Percentiles rank a stretch among this genome's conserved stretches.
Evolutionary conservation across 148 eudicot species (phyloP).

Genomic region (Vaccinium darrowii): DNA sequence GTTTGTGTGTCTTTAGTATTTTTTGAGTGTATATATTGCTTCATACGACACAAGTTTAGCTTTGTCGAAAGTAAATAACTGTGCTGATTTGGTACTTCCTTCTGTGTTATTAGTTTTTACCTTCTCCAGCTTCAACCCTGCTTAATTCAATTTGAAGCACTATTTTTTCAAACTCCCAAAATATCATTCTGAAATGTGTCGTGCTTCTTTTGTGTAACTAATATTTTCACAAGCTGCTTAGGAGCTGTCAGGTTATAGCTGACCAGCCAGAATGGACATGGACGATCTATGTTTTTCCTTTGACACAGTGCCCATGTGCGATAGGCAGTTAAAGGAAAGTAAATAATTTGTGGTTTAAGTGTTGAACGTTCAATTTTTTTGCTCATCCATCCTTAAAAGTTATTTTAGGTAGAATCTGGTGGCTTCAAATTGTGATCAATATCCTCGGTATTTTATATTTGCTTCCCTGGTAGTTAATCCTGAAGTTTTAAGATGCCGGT

Average conservation of each 20-base stretch:
- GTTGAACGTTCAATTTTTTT: neutral
- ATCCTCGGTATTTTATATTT: neutral
- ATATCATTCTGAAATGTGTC: neutral
- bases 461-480: neutral
- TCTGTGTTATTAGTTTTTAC: neutral
- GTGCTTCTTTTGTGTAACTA: neutral
- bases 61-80: neutral
- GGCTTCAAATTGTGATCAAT: neutral
- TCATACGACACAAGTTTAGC: neutral
- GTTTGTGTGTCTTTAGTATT: neutral
- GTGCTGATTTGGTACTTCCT: neutral
- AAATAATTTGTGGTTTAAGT: neutral
- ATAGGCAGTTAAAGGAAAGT: neutral
- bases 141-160: neutral
- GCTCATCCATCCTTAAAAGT: neutral
- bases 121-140: neutral
- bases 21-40: neutral
- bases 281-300: neutral
- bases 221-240: neutral
- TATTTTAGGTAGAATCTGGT: neutral
- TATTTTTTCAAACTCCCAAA: neutral
- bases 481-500: neutral
- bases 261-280: constrained; percentile 3
- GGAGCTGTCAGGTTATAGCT: neutral
- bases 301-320: neutral